Conservation (phyloP, 192 early-diverging fungal species). For the Umbelopsis isabellina region DNA sequence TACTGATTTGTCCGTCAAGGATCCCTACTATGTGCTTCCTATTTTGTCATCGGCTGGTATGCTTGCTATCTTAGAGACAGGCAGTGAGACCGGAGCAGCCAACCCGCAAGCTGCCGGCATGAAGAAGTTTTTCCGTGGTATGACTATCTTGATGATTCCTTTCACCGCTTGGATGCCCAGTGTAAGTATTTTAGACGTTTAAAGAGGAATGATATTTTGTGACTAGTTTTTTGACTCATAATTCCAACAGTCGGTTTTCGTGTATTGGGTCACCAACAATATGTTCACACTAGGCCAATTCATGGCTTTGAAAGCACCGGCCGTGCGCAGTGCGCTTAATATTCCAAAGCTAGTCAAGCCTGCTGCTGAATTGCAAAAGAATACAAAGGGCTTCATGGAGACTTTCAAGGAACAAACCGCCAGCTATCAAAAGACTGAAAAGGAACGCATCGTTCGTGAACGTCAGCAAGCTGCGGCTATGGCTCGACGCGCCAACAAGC, state of each 20-base stretch:
- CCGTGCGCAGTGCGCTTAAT: constrained; percentile 57
- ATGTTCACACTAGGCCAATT: constrained; percentile 72
- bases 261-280: constrained; percentile 87
- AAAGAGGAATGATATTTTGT: constrained; percentile 18
- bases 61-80: constrained; percentile 70
- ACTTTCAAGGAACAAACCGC: constrained; percentile 47
- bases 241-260: constrained; percentile 68
- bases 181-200: constrained; percentile 30
- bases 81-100: constrained; percentile 43
- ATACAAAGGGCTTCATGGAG: constrained; percentile 47
- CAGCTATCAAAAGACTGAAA: constrained; percentile 33
- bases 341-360: constrained; percentile 60
- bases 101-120: constrained; percentile 43
- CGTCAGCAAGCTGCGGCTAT: constrained; percentile 41
- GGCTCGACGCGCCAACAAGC: constrained; percentile 39
- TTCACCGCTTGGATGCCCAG: constrained; percentile 57
- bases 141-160: constrained; percentile 46
- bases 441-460: constrained; percentile 40
- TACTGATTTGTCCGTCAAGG: constrained; percentile 76
- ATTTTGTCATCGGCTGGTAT: constrained; percentile 69
- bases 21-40: constrained; percentile 86
- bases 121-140: constrained; percentile 50
- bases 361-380: constrained; percentile 45
- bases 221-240: constrained; percentile 28
- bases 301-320: constrained; percentile 59